A percentile compares a stretch with the other conserved stretches of the same genome.
Conservation (phyloP, 2,329 filamentous ascomycete species). For the Apiospora marii region DNA sequence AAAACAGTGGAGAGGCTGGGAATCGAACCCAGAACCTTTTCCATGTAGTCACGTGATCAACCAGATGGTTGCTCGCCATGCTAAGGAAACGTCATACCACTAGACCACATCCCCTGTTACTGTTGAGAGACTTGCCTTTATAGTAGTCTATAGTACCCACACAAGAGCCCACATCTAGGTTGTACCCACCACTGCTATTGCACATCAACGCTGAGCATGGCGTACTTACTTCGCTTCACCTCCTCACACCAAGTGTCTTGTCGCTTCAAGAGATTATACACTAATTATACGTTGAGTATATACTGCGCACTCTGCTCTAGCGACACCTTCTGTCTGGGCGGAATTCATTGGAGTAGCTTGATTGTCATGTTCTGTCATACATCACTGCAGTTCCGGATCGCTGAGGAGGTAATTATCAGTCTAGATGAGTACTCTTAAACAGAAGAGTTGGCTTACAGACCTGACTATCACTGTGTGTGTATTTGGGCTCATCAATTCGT, state of each 20-base stretch:
- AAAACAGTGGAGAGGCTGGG: constrained; percentile 19
- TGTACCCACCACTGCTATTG: background rate
- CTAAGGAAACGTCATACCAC: constrained; percentile 26
- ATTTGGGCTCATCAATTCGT: background rate
- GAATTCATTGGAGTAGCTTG: too few relatives aligned
- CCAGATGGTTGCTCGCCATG: background rate
- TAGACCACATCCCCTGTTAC: constrained; percentile 22
- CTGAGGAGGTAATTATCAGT: background rate
- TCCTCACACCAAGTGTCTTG: too few relatives aligned
- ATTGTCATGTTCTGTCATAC: background rate
- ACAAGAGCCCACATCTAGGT: rapidly evolving
- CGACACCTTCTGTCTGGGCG: too few relatives aligned
- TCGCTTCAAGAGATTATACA: too few relatives aligned
- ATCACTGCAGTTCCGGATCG: background rate
- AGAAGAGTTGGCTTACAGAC: background rate
- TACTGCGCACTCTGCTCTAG: too few relatives aligned
- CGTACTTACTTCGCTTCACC: background rate
- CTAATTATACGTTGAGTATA: too few relatives aligned
- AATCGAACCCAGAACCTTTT: constrained; percentile 26
- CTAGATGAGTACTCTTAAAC: background rate
- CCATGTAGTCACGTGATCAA: background rate
- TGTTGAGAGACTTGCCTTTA: background rate
- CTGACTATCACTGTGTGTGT: background rate
- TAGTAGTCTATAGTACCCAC: background rate
- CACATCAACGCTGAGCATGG: constrained; percentile 52